Conservation (phyloP, 139 green algal species). For the Dunaliella sp. region DNA sequence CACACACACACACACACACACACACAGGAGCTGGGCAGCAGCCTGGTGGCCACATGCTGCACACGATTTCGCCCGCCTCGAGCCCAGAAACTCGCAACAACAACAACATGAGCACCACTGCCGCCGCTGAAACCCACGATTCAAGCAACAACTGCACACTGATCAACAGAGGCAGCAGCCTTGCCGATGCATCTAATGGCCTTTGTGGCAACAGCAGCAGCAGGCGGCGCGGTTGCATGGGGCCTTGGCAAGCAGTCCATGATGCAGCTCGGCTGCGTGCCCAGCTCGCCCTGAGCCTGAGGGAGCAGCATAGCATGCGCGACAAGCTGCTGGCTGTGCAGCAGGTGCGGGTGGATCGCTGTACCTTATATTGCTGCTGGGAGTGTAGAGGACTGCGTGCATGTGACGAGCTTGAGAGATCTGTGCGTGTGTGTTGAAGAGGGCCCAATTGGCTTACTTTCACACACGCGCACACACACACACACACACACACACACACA, state of each 20-base stretch:
- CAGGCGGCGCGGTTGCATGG: not conserved
- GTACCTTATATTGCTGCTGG: too few relatives aligned
- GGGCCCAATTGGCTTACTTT: too few relatives aligned
- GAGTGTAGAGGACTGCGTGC: too few relatives aligned
- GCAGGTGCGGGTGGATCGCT: too few relatives aligned
- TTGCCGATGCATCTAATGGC: not conserved
- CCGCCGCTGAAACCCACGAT: not conserved
- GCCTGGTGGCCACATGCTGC: not conserved
- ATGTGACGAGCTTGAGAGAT: too few relatives aligned
- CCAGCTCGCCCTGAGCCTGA: constrained; percentile 30
- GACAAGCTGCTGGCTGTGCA: not conserved
- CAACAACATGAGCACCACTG: not conserved
- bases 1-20: constrained; percentile 22
- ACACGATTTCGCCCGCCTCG: not conserved
- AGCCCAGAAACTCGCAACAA: not conserved
- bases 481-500: not conserved
- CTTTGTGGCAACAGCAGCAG: not conserved
- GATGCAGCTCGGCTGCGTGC: constrained; percentile 28
- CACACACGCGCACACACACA: not conserved
- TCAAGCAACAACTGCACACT: not conserved
- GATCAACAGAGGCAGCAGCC: not conserved
- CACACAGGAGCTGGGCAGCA: not conserved
- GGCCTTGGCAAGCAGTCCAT: not conserved
- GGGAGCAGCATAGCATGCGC: constrained; percentile 9
- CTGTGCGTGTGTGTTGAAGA: too few relatives aligned